Base-by-base conservation (phyloP, 495 filamentous ascomycete genomes). In the Penicillium lagena region DNA sequence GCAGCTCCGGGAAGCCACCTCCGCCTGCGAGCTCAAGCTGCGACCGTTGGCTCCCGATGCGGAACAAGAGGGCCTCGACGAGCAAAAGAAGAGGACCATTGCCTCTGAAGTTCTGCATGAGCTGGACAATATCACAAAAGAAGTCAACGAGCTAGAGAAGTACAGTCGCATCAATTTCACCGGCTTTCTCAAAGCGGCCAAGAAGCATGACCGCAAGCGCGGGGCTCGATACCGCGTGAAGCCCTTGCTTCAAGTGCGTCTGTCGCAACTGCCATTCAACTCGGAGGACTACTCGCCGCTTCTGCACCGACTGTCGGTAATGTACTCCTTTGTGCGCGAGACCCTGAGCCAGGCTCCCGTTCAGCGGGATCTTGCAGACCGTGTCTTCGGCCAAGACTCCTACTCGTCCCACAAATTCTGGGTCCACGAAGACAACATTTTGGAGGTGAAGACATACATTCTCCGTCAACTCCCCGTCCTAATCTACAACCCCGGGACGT, bases 391-490 rank as follows among this genome's bases (percentile, higher is more conserved):
- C 30, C 76, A 68, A 12, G 79, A 91, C 55, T 75, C 76, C 43
- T 97, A 94, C 60, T 86, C 79, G n/a, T 88, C 89, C 17, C 81
- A 93, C 65, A 98, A 97, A 71, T 98, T 96, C 70, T 98, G 94
- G 93, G 85, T 98, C 11, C 93, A 98, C 58, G 72, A 79, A 1
- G 93, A 97, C 52, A 97, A 98, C 59, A 71, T 97, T 10, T 78
- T 97, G 39, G 93, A 98, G 67, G 87, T 96, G 49, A 96, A 96
- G 71, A 96, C 93, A 10, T 83, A 84, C 42, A 93, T 98, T 45
- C 77, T 97, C 7, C 86, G 93, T 36, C 87, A 85, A 34, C 75
- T 98, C 9, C 93, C 93, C 1, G 80, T 91, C 29, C 80, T 98
- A 9, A 82, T 98, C 31, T 98, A 96, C 63, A 96, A 93, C 58